Evolutionary conservation across 1,139 yeast species (phyloP), one percentile per base, ranked within the genome.

Genomic region (Nakaseomyces glabratus): DNA sequence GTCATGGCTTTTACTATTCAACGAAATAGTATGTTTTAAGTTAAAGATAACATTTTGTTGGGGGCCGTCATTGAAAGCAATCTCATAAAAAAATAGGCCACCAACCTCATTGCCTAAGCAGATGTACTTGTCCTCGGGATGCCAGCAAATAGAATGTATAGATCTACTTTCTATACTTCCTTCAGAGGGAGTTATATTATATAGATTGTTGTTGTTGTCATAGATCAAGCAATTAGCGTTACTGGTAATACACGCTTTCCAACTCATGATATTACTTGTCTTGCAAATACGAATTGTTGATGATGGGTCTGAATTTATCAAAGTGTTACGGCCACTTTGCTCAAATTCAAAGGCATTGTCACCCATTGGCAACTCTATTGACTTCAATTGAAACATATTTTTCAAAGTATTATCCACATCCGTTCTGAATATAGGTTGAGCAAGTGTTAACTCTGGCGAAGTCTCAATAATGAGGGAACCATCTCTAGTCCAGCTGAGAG

Each of bases 101-200:
- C 48, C 43, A 4, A 33, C 30, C 36, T 54, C 59, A 28, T 52
- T 55, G 4, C 60, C 60, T 1, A 48, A 49, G 4, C 43, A 45
- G 2, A 56, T 36, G 11, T 24, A 28, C 5, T 34, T 30, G 4
- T 52, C 53, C 16, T 40, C 36, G 4, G 51, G 46, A 19, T 46
- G 41, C 60, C 60, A 56, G 28, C 43, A 46, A 9, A 53, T 20
- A n/a, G 48, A 43, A 33, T 55, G 58, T 32, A 51, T 55, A 3
- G 46, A 31, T 28, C 60, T 48, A 10, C 36, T 30, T 14, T 37
- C 33, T 4, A 49, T n/a, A 3, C 28, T 20, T 17, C 33, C 36
- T 1, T 28, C 40, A 1, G 39, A 35, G 21, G 47, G 43, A 32
- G 54, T 59, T 2, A 54, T 14, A 32, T 48, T 47, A 3, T 39